Conservation (phyloP, 139 green algal genomes). For the Micractinium sp. region DNA sequence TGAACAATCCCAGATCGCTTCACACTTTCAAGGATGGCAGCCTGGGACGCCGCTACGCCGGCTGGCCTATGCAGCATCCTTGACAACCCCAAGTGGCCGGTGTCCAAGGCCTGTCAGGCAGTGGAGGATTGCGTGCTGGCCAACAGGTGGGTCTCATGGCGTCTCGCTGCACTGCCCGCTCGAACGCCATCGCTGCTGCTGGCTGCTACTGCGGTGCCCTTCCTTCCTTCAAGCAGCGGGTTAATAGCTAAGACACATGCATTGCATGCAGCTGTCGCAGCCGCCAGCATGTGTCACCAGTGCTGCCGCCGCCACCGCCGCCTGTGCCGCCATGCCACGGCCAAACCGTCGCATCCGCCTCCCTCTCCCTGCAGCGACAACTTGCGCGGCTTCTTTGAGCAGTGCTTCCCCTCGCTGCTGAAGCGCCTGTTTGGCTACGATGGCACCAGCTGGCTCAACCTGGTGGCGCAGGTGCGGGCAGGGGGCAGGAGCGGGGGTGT, state of each 20-base stretch:
- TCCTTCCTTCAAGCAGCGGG: neutral
- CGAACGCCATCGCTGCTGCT: neutral
- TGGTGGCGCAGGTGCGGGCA: slow-evolving; percentile 58
- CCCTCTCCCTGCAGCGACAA: slow-evolving; percentile 70
- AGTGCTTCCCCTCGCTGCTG: slow-evolving; percentile 79
- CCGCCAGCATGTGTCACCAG: neutral
- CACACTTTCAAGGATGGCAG: neutral
- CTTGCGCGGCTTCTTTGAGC: slow-evolving; percentile 83
- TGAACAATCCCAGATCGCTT: neutral
- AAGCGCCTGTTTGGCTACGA: slow-evolving; percentile 84
- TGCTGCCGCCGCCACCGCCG: neutral
- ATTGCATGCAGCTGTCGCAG: neutral
- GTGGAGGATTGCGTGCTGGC: slow-evolving; percentile 73
- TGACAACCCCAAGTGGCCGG: slow-evolving; percentile 17
- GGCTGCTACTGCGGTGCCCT: neutral
- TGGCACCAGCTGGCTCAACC: slow-evolving; percentile 74
- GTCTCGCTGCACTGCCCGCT: neutral
- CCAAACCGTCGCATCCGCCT: neutral
- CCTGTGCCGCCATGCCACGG: neutral
- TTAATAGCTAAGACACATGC: neutral
- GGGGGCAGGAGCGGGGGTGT: neutral
- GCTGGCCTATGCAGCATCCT: slow-evolving; percentile 35
- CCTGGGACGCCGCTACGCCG: slow-evolving; percentile 35
- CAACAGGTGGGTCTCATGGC: slow-evolving; percentile 56
- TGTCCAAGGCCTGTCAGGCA: slow-evolving; percentile 59